Evolutionary conservation across 1,284 basidiomycete genomes (phyloP).

Genomic region (Cutaneotrichosporon mucoides): DNA sequence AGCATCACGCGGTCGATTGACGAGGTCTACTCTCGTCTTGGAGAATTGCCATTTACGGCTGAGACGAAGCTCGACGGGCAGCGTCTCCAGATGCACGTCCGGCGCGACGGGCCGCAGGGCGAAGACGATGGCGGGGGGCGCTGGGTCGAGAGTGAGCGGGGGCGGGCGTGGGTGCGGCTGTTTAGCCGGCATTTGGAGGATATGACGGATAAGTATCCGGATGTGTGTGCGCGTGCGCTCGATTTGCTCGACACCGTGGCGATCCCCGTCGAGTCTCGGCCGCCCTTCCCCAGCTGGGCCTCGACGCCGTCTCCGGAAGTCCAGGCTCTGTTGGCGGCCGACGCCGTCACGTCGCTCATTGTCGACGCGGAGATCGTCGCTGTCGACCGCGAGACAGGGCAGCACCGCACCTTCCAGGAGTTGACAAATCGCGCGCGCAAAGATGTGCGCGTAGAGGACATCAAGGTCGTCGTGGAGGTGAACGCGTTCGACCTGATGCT

Average conservation of each 20-base stretch:
- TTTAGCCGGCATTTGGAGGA: constrained; percentile 86
- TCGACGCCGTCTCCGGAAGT: constrained; percentile 25
- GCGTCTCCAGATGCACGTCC: constrained; percentile 74
- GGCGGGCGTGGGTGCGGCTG: constrained; percentile 58
- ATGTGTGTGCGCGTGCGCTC: constrained; percentile 62
- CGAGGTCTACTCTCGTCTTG: constrained; percentile 72
- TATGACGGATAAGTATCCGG: constrained; percentile 92
- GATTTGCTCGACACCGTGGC: constrained; percentile 30
- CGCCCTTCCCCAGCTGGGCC: constrained; percentile 29
- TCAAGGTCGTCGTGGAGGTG: constrained; percentile 90
- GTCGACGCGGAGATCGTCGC: constrained; percentile 96
- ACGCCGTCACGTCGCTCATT: constrained; percentile 68
- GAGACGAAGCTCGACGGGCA: constrained; percentile 86
- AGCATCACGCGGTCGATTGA: constrained; percentile 69
- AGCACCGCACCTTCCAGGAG: constrained; percentile 95
- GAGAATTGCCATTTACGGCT: constrained; percentile 64
- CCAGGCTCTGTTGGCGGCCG: constrained; percentile 28
- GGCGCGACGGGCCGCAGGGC: constrained; percentile 41
- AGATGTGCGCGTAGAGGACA: constrained; percentile 93
- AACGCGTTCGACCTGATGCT: constrained; percentile 95
- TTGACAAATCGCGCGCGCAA: constrained; percentile 92
- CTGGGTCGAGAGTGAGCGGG: constrained; percentile 51
- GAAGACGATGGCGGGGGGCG: constrained; percentile 45
- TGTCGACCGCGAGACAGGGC: constrained; percentile 76
- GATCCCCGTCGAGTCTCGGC: no score